Percentiles rank a stretch among this genome's conserved stretches.
Conservation (phyloP, 2,329 filamentous ascomycete species). For the Sporothrix mexicana region DNA sequence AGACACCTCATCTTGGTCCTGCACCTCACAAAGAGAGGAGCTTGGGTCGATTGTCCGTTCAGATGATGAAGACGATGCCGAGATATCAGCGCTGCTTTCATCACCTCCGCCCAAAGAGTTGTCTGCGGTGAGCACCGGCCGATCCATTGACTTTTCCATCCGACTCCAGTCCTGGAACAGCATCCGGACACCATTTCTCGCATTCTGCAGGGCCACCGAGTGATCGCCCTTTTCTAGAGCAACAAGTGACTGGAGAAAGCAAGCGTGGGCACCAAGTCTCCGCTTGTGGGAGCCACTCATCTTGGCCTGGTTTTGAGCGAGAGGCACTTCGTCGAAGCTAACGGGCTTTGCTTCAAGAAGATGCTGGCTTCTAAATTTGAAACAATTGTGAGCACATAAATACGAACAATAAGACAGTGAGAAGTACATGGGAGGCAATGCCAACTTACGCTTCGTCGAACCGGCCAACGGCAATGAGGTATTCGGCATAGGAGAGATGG, state of each 20-base stretch:
- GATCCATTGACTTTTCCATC: slow-evolving; percentile 50
- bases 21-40: not conserved
- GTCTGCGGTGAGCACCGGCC: not conserved
- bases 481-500: slow-evolving; percentile 76
- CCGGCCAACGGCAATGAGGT: slow-evolving; percentile 70
- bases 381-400: not conserved
- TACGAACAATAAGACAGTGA: not conserved
- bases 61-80: not conserved
- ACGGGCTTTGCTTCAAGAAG: slow-evolving; percentile 33
- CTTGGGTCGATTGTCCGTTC: not conserved
- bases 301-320: slow-evolving; percentile 1
- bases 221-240: slow-evolving; percentile 67
- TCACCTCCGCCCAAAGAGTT: slow-evolving; percentile 25
- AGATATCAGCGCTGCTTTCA: slow-evolving; percentile 38
- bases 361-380: slow-evolving; percentile 31
- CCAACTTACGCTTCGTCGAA: slow-evolving; percentile 62
- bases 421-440: not conserved
- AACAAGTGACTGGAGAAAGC: slow-evolving; percentile 68
- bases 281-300: slow-evolving; percentile 26
- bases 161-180: slow-evolving; percentile 63
- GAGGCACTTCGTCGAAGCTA: not conserved
- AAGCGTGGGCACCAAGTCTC: slow-evolving; percentile 54
- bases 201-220: slow-evolving; percentile 62
- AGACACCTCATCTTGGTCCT: not conserved
- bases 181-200: slow-evolving; percentile 62